phyloP scores from a whole-genome alignment of 192 early-diverging fungal genomes.

The Entomortierella parvispora region DNA sequence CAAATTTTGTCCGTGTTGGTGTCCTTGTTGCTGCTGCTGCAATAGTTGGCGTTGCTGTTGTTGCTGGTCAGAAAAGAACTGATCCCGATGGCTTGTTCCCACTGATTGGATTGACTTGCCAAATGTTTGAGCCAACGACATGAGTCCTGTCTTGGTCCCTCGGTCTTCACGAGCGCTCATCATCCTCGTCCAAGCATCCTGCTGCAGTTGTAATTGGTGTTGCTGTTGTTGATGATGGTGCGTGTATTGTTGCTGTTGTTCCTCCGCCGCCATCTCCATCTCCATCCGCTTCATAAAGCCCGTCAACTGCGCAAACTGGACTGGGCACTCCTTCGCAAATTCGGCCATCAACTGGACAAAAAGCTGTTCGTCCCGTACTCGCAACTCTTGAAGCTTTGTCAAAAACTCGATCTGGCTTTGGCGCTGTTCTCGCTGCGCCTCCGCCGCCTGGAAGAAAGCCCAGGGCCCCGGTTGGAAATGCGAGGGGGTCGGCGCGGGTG shows the following conservation, averaged over 20 bases:
- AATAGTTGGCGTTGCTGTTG: constrained; percentile 1
- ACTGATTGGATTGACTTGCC: constrained; percentile 23
- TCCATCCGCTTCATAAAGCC: constrained; percentile 49
- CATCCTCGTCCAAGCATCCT: constrained; percentile 1
- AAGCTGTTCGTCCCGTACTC: constrained; percentile 30
- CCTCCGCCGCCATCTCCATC: constrained; percentile 12
- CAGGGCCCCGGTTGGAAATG: constrained; percentile 44
- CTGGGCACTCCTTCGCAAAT: constrained; percentile 41
- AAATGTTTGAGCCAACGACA: constrained; percentile 35
- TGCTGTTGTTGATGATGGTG: constrained; percentile 11
- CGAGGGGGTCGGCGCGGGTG: constrained; percentile 19
- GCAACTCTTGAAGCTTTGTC: constrained; percentile 38
- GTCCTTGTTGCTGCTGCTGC: constrained; percentile 20
- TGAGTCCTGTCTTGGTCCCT: constrained; percentile 19
- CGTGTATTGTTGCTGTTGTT: not conserved
- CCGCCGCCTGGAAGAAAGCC: constrained; percentile 45
- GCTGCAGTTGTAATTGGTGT: constrained; percentile 3
- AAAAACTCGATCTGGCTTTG: constrained; percentile 40
- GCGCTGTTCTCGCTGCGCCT: constrained; percentile 38
- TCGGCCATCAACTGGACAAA: constrained; percentile 36
- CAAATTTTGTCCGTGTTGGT: constrained; percentile 4
- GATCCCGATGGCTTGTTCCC: constrained; percentile 4
- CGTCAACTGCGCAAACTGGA: constrained; percentile 43
- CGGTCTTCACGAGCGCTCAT: constrained; percentile 9
- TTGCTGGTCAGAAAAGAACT: constrained; percentile 1